Base-by-base conservation (phyloP, 495 filamentous ascomycete species). In the Parmelia sp. region DNA sequence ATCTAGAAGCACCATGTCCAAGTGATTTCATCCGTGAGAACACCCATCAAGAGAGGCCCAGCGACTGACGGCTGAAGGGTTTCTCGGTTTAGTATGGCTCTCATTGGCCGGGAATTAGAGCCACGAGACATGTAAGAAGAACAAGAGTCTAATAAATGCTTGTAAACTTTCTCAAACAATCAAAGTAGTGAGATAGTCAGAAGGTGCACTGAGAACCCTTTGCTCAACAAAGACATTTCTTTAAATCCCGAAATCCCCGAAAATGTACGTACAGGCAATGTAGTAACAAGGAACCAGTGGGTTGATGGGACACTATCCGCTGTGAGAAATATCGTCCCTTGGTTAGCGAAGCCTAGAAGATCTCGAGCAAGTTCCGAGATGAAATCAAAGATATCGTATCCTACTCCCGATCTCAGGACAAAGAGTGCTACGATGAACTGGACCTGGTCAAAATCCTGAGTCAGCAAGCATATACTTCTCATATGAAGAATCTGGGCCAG, bases 351-450 rank as follows among this genome's bases (percentile, higher is more conserved):
- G 21, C 84, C 82, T 6, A 96, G 80, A 8, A 96, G 79, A 58
- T 79, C 76, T 51, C 84, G 78, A 21, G 90, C 90, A 44, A 93
- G 77, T 5, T 72, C 74, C 0, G 90, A 90, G 59, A 96, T 82
- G 76, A 96, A 96, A 72, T 80, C 84, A 80, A 96, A 96, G 73
- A 96, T 96, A 70, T 96, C 90, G 72, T 82, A 81, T 76, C 83
- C 91, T 27, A 86, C 89, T 29, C 82, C 75, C 35, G 89, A 91
- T 31, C 90, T 82, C 64, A 96, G 79, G 35, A 96, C 91, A 66
- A 96, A 96, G 11, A 96, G 80, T 11, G 89, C 91, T 63, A 96
- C 76, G 71, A 96, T 81, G 74, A 93, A 96, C 70, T 96, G 92
- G 37, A 55, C 51, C 84, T 80, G 53, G 95, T 79, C 88, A 94